Evolutionary conservation across 495 filamentous ascomycete species (phyloP), one percentile per base, ranked within the genome.

Genomic region (Parathielavia appendiculata): DNA sequence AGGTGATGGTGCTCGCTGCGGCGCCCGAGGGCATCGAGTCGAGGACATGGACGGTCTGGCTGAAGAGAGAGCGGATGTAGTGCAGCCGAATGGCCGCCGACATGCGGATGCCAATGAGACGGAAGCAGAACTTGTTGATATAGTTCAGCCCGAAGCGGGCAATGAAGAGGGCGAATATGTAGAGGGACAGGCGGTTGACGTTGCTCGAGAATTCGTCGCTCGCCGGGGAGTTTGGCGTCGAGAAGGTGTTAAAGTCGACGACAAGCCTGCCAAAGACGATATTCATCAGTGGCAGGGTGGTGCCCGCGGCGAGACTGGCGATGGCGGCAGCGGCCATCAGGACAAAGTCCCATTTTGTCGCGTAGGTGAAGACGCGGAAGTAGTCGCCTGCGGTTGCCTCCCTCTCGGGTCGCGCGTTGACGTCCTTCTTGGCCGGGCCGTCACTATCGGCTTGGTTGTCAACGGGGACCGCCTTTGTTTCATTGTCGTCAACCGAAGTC

Each of bases 1-100:
- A 66, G 22, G 75, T 85, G 41, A 88, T 85, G 17, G 82, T 81
- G 49, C 78, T 78, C 0, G 81, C 80, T 22, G 80, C 73, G 52
- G 76, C 58, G 39, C 80, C 71, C 56, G 75, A 66, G 56, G 80
- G 76, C 77, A 85, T 74, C 54, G 79, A 78, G 65, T 84, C 81
- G 19, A 84, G 77, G 51, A 80, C 77, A 55, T 81, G 73, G 38
- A 84, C 71, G 26, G 79, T 75, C 60, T 84, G 81, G 23, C 64
- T 63, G 54, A 84, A 84, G 23, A 84, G 75, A 17, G 72, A 74
- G 22, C 71, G 64, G 38, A 84, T 69, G 52, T 81, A 81, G 49
- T 77, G 71, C 6, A 82, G 75, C 36, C 82, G 73, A 47, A 84
- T 72, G 22, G 71, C 77, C 4, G 76, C 74, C 34, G 75, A 77